Evolutionary conservation across 805 yeast species (phyloP).

Genomic region (Lipomyces mesembrius): DNA sequence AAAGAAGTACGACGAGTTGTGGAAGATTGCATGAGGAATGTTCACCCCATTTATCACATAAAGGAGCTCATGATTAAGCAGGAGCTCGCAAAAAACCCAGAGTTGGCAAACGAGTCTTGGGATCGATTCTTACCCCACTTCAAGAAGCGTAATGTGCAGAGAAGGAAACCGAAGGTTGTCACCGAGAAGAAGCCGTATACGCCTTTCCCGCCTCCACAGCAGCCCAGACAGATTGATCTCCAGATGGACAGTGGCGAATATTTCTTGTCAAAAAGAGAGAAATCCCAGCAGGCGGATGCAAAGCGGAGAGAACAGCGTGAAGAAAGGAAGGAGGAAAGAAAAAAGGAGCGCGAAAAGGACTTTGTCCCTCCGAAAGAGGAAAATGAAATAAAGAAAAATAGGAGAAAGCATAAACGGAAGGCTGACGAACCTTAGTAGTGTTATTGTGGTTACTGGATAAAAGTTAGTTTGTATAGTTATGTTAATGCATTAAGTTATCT

Average conservation of each 20-base stretch:
- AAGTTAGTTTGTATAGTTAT: background rate
- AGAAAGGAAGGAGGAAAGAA: conserved; percentile 66
- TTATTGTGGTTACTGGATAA: background rate
- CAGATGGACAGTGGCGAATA: conserved; percentile 98
- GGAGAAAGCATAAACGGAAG: conserved; percentile 5
- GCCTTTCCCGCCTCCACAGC: conserved; percentile 98
- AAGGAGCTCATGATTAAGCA: conserved; percentile 97
- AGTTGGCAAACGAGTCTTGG: conserved; percentile 95
- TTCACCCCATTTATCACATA: conserved; percentile 97
- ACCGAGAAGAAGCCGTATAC: conserved; percentile 82
- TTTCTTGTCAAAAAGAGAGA: conserved; percentile 86
- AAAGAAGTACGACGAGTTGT: conserved; percentile 92
- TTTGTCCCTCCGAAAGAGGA: conserved; percentile 86
- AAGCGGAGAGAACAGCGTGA: conserved; percentile 81
- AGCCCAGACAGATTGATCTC: conserved; percentile 94
- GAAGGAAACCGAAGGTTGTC: conserved; percentile 80
- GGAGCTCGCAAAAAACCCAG: conserved; percentile 93
- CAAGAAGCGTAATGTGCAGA: conserved; percentile 93
- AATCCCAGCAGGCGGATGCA: conserved; percentile 67
- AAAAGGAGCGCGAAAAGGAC: conserved; percentile 73
- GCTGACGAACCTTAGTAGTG: background rate
- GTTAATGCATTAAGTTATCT: background rate
- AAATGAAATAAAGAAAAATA: conserved; percentile 48
- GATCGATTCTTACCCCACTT: conserved; percentile 93
- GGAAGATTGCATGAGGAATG: conserved; percentile 95